Conservation (phyloP, 2,329 filamentous ascomycete genomes). For the Trichophyton simii region DNA sequence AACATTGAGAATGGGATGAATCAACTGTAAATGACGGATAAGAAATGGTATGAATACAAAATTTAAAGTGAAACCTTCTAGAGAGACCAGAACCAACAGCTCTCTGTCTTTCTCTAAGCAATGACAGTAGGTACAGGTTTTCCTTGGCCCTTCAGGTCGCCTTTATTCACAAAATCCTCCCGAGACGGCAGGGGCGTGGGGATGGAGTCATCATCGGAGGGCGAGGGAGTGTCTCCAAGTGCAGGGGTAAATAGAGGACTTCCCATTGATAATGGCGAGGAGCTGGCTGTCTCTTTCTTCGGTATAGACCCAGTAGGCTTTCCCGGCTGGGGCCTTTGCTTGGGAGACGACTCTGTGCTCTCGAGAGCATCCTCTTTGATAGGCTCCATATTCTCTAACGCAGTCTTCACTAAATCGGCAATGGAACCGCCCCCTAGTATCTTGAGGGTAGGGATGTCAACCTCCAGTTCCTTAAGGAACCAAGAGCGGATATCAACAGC, state of each 20-base stretch:
- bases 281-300: background rate
- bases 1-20: too few relatives aligned
- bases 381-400: background rate
- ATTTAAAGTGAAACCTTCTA: background rate
- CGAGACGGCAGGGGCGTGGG: background rate
- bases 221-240: background rate
- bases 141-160: background rate
- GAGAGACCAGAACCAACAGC: background rate
- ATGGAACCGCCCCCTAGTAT: constrained; percentile 8
- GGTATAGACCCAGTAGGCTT: background rate
- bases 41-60: too few relatives aligned
- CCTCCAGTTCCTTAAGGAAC: constrained; percentile 11
- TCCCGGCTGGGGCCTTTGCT: background rate
- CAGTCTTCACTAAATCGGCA: constrained; percentile 6
- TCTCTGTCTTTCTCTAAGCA: background rate
- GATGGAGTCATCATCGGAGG: background rate
- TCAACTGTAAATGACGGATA: too few relatives aligned
- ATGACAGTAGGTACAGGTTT: background rate
- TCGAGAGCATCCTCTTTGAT: background rate
- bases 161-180: background rate
- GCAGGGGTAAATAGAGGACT: background rate
- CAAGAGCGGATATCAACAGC: constrained; percentile 13
- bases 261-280: background rate
- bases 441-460: constrained; percentile 11
- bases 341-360: background rate